phyloP scores from a whole-genome alignment of 1,284 basidiomycete genomes.

The Kwoniella shivajii region DNA sequence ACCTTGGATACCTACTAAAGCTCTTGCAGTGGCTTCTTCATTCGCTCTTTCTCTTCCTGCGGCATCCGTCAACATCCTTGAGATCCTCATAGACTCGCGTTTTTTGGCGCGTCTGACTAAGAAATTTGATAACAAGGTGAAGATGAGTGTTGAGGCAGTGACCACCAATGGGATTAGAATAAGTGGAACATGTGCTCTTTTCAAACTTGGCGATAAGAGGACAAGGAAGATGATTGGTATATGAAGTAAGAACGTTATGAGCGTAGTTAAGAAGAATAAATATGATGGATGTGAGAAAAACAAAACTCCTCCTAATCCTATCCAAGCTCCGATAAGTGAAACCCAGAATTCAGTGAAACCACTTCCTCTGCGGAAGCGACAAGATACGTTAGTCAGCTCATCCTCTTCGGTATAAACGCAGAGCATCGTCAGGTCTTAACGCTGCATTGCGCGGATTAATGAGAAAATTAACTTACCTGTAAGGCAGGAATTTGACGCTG shows the following conservation, averaged over 20 bases:
- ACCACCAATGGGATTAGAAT: conserved; percentile 41
- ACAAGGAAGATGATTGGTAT: conserved; percentile 42
- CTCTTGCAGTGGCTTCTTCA: conserved; percentile 34
- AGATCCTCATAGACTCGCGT: conserved; percentile 38
- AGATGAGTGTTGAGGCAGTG: conserved; percentile 33
- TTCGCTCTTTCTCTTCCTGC: conserved; percentile 26
- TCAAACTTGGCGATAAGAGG: conserved; percentile 34
- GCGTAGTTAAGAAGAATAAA: conserved; percentile 46
- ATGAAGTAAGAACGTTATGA: conserved; percentile 39
- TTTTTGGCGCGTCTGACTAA: conserved; percentile 41
- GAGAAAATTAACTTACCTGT: conserved; percentile 21
- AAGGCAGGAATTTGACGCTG: conserved; percentile 26
- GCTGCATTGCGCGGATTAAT: neutral
- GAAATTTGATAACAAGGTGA: conserved; percentile 39
- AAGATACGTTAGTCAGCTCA: neutral
- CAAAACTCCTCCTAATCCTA: conserved; percentile 41
- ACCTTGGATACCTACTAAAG: conserved; percentile 41
- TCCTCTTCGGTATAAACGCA: too few species aligned
- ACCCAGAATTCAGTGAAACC: conserved; percentile 48
- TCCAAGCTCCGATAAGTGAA: conserved; percentile 44
- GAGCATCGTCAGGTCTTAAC: too few species aligned
- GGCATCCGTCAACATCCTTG: conserved; percentile 39
- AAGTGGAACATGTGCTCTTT: conserved; percentile 32
- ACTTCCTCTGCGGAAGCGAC: conserved; percentile 30
- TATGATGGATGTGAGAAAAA: conserved; percentile 49